These are phyloP conservation scores for Isabelozyma heimii DNA, from an alignment of 805 yeast genomes.

Conservation along the genomic window DNA sequence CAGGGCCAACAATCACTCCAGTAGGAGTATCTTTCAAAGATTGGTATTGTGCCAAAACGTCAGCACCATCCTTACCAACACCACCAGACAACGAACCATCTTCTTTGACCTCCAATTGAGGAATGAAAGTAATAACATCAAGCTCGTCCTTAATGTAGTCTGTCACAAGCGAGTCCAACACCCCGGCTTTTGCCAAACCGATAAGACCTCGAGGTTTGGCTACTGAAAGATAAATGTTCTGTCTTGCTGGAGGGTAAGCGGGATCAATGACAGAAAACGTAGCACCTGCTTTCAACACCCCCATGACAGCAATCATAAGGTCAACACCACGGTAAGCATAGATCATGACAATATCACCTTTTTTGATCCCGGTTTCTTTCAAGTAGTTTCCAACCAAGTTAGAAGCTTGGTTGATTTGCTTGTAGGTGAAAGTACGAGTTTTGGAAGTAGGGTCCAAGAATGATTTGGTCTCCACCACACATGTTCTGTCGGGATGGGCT, in stretches of 20 bases:
- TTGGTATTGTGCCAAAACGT: constrained; percentile 49
- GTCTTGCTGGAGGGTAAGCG: constrained; percentile 98
- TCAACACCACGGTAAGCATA: constrained; percentile 98
- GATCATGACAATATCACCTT: constrained; percentile 96
- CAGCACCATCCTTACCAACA: constrained; percentile 26
- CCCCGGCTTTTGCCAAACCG: constrained; percentile 88
- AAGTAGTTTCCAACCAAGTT: constrained; percentile 90
- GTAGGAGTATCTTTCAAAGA: constrained; percentile 57
- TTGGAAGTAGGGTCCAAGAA: constrained; percentile 50
- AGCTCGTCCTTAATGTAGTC: constrained; percentile 74
- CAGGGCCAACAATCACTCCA: constrained; percentile 95
- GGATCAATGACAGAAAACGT: constrained; percentile 98
- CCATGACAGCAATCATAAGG: constrained; percentile 94
- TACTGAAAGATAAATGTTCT: constrained; percentile 86
- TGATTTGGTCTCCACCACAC: constrained; percentile 90
- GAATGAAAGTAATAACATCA: constrained; percentile 68
- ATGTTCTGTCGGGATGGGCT: constrained; percentile 77
- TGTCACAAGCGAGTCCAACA: constrained; percentile 71
- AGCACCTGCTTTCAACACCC: constrained; percentile 97
- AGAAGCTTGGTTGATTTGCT: constrained; percentile 88
- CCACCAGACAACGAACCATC: constrained; percentile 76
- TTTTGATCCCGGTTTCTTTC: constrained; percentile 71
- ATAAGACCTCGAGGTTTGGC: constrained; percentile 92
- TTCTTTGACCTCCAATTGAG: constrained; percentile 72
- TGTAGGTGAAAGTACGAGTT: constrained; percentile 76